Percentiles rank a stretch among this genome's conserved stretches.
Evolutionary conservation across 176 grass and related monocot species (phyloP).

Genomic region (Themeda triandra): DNA sequence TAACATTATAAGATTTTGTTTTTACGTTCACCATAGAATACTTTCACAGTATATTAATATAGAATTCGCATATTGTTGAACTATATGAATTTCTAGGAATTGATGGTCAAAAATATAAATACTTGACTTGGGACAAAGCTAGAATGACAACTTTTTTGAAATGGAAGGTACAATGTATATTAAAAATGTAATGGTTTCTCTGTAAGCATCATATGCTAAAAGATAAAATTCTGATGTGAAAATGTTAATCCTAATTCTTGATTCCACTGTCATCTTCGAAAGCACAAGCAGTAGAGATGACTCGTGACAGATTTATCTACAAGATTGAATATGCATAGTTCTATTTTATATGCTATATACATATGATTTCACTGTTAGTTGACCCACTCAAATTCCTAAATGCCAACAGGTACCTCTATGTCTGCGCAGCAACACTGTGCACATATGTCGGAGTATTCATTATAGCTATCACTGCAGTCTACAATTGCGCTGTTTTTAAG

Average conservation of each 20-base stretch:
- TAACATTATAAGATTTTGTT: neutral
- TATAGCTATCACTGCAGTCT: constrained; percentile 39
- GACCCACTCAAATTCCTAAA: neutral
- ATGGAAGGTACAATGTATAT: neutral
- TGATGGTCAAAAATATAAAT: too few species aligned
- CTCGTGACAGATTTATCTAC: neutral
- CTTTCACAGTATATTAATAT: too few species aligned
- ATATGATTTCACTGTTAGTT: neutral
- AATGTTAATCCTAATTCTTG: neutral
- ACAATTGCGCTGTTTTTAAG: constrained; percentile 44
- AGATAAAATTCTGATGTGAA: neutral
- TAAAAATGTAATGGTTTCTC: neutral
- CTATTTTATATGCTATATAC: neutral
- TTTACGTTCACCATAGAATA: neutral
- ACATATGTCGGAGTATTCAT: constrained; percentile 70
- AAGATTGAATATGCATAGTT: neutral
- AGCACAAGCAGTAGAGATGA: neutral
- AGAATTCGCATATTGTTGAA: too few species aligned
- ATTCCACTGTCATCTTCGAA: neutral
- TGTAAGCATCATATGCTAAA: neutral
- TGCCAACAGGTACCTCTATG: constrained; percentile 75
- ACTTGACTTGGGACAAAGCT: neutral
- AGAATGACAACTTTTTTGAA: neutral
- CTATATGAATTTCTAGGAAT: too few species aligned
- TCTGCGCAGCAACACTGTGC: constrained; percentile 78